Evolutionary conservation across 805 yeast species (phyloP), one percentile per base, ranked within the genome.

Genomic region (Candida sanyiensis): DNA sequence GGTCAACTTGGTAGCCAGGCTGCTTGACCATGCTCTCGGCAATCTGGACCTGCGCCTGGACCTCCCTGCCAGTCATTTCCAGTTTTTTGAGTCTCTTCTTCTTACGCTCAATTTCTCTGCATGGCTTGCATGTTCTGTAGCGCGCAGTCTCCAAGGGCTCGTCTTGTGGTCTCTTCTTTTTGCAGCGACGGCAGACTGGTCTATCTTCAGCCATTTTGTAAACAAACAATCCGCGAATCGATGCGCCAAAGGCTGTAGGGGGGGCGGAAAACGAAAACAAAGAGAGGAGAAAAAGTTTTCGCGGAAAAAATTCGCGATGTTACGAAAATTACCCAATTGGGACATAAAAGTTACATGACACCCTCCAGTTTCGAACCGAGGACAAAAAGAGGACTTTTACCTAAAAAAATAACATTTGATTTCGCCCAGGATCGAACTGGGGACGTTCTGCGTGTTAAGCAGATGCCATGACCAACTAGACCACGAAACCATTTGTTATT

Each of bases 361-460:
- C 29, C 29, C 29, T 27, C 29, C 18, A 18, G 9, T 4, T 5
- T 13, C 4, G 8, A 12, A 10, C n/a, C 16, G 16, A 16, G 28
- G 15, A 25, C 4, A 24, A 24, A 24, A 24, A n/a, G n/a, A n/a
- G n/a, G n/a, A n/a, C n/a, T n/a, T n/a, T n/a, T n/a, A n/a, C n/a
- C n/a, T n/a, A n/a, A n/a, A n/a, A 22, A 22, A 27, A 27, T 13
- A 27, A 27, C 38, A 27, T 44, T 40, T 88, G 96, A 87, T 82
- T 86, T 80, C 83, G 88, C 96, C 96, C 97, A 88, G 97, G 96
- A 87, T 90, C 96, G 97, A 90, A 90, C 97, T 87, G 96, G 97
- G 96, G 97, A 90, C 96, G 88, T 85, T 85, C 93, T 87, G 96
- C 96, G 96, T 88, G 97, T 89, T 87, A 89, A 86, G 96, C 96